These are phyloP conservation scores for Verticillium albo-atrum DNA, from an alignment of 2,329 filamentous ascomycete species.

Conservation along the genomic window DNA sequence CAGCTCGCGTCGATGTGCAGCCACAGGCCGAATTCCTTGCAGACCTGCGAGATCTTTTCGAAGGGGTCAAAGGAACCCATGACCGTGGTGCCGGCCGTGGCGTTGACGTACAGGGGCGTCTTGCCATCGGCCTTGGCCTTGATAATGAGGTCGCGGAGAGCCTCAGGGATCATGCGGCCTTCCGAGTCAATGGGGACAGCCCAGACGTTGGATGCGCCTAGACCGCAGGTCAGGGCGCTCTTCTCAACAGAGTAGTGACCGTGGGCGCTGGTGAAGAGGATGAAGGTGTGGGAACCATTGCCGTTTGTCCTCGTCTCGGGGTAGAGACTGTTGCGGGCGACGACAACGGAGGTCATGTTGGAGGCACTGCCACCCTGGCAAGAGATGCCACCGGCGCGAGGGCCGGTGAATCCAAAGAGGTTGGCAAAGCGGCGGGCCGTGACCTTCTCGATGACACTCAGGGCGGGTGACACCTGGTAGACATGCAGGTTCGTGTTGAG, in stretches of 20 bases:
- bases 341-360: slow-evolving; percentile 79
- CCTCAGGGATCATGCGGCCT: slow-evolving; percentile 67
- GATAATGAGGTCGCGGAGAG: slow-evolving; percentile 59
- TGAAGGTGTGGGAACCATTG: slow-evolving; percentile 61
- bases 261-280: slow-evolving; percentile 83
- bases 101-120: slow-evolving; percentile 91
- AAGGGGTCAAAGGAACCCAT: slow-evolving; percentile 86
- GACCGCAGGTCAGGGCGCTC: slow-evolving; percentile 83
- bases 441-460: slow-evolving; percentile 83
- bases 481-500: slow-evolving; percentile 95
- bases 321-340: slow-evolving; percentile 82
- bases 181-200: slow-evolving; percentile 66
- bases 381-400: slow-evolving; percentile 67
- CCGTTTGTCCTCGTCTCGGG: slow-evolving; percentile 73
- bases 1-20: slow-evolving; percentile 89
- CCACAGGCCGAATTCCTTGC: slow-evolving; percentile 72
- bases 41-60: slow-evolving; percentile 63
- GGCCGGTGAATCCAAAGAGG: slow-evolving; percentile 71
- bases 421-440: slow-evolving; percentile 69
- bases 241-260: slow-evolving; percentile 96
- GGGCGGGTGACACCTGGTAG: slow-evolving; percentile 85
- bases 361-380: slow-evolving; percentile 81
- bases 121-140: slow-evolving; percentile 61
- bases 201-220: slow-evolving; percentile 72
- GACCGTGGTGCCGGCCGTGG: slow-evolving; percentile 92